Conservation (phyloP, 805 yeast species). For the Naumovozyma castellii region DNA sequence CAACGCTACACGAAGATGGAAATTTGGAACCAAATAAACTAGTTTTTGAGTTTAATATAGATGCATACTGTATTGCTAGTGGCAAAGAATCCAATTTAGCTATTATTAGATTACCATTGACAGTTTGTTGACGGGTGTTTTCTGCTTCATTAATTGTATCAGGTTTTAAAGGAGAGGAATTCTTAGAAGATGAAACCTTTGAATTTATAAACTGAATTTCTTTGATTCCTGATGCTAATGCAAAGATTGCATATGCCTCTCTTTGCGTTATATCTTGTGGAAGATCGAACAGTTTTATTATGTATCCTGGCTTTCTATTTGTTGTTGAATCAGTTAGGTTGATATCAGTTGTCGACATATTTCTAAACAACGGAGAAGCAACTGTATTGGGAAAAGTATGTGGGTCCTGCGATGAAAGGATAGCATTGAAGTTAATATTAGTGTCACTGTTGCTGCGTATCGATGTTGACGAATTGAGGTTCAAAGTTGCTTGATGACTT, state of each 20-base stretch:
- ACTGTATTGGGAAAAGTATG: background rate
- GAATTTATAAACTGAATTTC: slow-evolving; percentile 38
- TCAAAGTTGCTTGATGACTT: slow-evolving; percentile 10
- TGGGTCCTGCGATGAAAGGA: background rate
- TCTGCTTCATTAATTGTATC: slow-evolving; percentile 4
- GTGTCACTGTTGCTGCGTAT: slow-evolving; percentile 9
- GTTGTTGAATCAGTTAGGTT: slow-evolving; percentile 1
- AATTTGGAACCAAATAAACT: slow-evolving; percentile 38
- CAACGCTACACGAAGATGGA: slow-evolving; percentile 31
- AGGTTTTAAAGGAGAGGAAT: background rate
- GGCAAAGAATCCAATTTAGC: slow-evolving; percentile 37
- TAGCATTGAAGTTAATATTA: slow-evolving; percentile 3
- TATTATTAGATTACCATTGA: slow-evolving; percentile 27
- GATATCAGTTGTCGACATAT: background rate
- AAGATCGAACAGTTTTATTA: slow-evolving; percentile 42
- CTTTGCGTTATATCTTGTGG: slow-evolving; percentile 57
- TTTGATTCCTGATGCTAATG: slow-evolving; percentile 56
- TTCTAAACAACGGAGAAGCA: background rate
- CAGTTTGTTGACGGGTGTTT: slow-evolving; percentile 1
- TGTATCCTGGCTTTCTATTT: slow-evolving; percentile 13
- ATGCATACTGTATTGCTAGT: slow-evolving; percentile 35
- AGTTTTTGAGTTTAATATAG: slow-evolving; percentile 31
- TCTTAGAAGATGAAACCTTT: slow-evolving; percentile 20
- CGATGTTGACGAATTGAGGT: slow-evolving; percentile 3
- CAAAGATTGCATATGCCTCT: slow-evolving; percentile 59